Evolutionary conservation across 768 basidiomycete species (phyloP), one percentile per base, ranked within the genome.

Genomic region (Butyriboletus loyo): DNA sequence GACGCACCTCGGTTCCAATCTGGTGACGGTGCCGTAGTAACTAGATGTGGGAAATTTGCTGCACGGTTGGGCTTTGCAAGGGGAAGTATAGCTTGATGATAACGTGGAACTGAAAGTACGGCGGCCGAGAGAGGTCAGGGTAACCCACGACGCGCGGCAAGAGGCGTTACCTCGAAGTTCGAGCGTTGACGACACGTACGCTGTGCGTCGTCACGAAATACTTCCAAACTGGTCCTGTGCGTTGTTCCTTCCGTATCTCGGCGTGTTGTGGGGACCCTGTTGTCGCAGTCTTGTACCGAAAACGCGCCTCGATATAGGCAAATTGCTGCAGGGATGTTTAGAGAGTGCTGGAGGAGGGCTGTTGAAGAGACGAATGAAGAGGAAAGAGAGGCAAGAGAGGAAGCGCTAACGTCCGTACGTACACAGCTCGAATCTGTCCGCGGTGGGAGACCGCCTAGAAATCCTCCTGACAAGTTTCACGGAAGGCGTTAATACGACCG

Each of bases 51-150:
- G 30, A 30, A 44, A 37, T 51, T 31, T 52, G 17, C 38, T 49
- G 41, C 55, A 21, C 34, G 35, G 39, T 41, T 30, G 38, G 37
- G 43, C 11, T 21, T 28, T 30, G 50, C 28, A 47, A 27, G 25
- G 28, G 19, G 19, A 43, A 21, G 34, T 50, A 2, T 22, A 4
- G 25, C 38, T 27, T 21, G 55, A 50, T 24, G 46, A 47, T 35
- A 40, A 14, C 34, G 25, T 63, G 62, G 63, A 64, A 56, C 41
- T 63, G 50, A 55, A 56, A 61, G 35, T 28, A 22, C 21, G 22
- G 25, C 7, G 44, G 59, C 63, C 63, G 62, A 63, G 64, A 64
- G 63, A 56, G 56, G 44, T 50, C 34, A 51, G 40, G 41, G 54
- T 32, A 60, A 28, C 35, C 38, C 43, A 62, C 43, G 38, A 64